Conservation (phyloP, 495 filamentous ascomycete species). For the Aspergillus bertholletiae region DNA sequence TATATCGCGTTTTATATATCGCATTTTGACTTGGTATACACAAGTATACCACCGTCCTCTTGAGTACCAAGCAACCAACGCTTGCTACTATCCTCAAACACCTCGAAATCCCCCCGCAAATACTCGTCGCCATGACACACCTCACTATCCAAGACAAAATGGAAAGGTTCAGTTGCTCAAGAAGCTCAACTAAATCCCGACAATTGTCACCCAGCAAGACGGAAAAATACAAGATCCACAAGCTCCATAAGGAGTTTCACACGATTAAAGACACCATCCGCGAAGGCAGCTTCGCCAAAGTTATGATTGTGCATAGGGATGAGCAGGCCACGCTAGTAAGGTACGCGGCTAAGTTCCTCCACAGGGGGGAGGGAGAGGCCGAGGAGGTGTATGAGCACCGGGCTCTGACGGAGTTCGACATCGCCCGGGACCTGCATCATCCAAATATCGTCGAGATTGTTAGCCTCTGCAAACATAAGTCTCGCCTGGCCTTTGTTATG, state of each 20-base stretch:
- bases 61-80: neutral
- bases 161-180: neutral
- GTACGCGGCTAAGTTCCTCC: constrained; percentile 78
- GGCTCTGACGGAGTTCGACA: constrained; percentile 76
- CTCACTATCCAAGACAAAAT: neutral
- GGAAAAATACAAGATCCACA: neutral
- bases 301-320: constrained; percentile 55
- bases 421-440: constrained; percentile 71
- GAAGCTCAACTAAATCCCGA: too few species aligned
- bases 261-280: neutral
- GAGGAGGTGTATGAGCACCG: constrained; percentile 68
- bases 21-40: neutral
- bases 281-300: neutral
- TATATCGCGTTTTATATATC: neutral
- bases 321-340: constrained; percentile 41
- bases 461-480: constrained; percentile 60
- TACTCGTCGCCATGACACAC: neutral
- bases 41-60: neutral
- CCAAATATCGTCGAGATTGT: constrained; percentile 76
- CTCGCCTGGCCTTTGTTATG: constrained; percentile 79
- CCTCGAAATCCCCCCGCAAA: neutral
- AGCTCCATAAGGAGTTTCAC: neutral
- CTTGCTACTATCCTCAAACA: neutral
- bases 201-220: neutral
- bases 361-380: constrained; percentile 58